Evolutionary conservation across 345 rosid species (phyloP).

Genomic region (Gynandropsis gynandra): DNA sequence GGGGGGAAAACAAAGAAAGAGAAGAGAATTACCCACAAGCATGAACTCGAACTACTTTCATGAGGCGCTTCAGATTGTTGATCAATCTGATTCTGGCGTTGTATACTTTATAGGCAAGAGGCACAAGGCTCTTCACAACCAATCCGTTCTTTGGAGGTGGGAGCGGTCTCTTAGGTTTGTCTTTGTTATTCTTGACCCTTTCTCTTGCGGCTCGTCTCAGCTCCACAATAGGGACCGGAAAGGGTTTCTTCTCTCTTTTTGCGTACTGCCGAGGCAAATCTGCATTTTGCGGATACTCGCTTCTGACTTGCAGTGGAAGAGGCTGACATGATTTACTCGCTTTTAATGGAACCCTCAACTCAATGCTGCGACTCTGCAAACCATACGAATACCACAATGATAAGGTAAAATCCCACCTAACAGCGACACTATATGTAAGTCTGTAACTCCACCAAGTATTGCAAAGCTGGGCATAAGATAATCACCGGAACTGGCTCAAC

Average conservation of each 20-base stretch:
- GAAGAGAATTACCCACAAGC: constrained; percentile 71
- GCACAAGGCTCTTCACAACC: constrained; percentile 56
- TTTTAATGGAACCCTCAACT: constrained; percentile 27
- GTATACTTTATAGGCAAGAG: constrained; percentile 63
- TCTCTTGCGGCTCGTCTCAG: constrained; percentile 90
- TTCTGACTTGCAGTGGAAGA: constrained; percentile 33
- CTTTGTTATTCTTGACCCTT: constrained; percentile 64
- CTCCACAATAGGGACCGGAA: constrained; percentile 70
- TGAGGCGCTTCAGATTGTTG: constrained; percentile 67
- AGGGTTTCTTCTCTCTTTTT: constrained; percentile 85
- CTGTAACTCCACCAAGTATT: background rate
- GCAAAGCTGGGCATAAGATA: background rate
- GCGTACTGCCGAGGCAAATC: constrained; percentile 68
- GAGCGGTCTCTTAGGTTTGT: constrained; percentile 47
- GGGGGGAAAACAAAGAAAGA: constrained; percentile 7
- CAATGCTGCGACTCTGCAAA: constrained; percentile 36
- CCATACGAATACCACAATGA: background rate
- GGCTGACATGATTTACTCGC: constrained; percentile 29
- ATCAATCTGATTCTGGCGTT: constrained; percentile 65
- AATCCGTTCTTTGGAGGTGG: constrained; percentile 79
- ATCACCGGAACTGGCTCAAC: too few species aligned
- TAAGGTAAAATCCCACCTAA: background rate
- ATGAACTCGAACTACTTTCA: constrained; percentile 77
- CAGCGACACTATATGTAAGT: background rate
- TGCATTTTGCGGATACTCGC: constrained; percentile 70